phyloP scores from a whole-genome alignment of 1,139 yeast species.

The Pichia sp. region DNA sequence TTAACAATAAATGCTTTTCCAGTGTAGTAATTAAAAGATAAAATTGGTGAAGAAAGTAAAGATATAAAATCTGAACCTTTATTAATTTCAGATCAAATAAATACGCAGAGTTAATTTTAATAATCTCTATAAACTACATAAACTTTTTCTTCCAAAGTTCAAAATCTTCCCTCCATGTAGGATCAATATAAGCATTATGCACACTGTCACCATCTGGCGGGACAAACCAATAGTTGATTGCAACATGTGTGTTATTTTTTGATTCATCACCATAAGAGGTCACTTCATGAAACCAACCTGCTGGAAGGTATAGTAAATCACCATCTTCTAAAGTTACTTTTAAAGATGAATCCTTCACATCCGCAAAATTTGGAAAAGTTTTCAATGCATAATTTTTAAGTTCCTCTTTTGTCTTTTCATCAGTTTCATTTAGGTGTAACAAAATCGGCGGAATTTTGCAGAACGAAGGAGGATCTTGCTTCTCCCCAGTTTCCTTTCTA shows the following conservation, averaged over 20 bases:
- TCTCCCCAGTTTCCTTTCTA: slow-evolving; percentile 10
- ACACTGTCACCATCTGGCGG: slow-evolving; percentile 45
- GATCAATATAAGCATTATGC: slow-evolving; percentile 34
- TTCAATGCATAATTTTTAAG: slow-evolving; percentile 32
- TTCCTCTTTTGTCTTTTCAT: slow-evolving; percentile 25
- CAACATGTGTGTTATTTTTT: slow-evolving; percentile 43
- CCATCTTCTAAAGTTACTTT: slow-evolving; percentile 52
- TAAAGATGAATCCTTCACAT: slow-evolving; percentile 27
- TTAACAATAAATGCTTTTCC: too few species aligned
- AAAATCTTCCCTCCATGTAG: slow-evolving; percentile 23
- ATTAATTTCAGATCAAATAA: too few species aligned
- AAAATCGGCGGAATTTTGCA: slow-evolving; percentile 56
- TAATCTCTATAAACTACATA: not conserved
- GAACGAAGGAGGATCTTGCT: slow-evolving; percentile 62
- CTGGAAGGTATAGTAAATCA: slow-evolving; percentile 62
- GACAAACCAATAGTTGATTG: slow-evolving; percentile 68
- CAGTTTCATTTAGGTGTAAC: slow-evolving; percentile 51
- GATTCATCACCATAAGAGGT: slow-evolving; percentile 46
- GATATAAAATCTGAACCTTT: too few species aligned
- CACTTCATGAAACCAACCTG: slow-evolving; percentile 82
- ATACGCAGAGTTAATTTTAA: too few species aligned
- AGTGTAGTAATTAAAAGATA: too few species aligned
- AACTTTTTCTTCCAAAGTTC: slow-evolving; percentile 4
- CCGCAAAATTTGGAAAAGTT: slow-evolving; percentile 43
- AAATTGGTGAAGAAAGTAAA: too few species aligned